Base-by-base conservation (phyloP, 345 rosid genomes). In the Bruguiera parviflora region DNA sequence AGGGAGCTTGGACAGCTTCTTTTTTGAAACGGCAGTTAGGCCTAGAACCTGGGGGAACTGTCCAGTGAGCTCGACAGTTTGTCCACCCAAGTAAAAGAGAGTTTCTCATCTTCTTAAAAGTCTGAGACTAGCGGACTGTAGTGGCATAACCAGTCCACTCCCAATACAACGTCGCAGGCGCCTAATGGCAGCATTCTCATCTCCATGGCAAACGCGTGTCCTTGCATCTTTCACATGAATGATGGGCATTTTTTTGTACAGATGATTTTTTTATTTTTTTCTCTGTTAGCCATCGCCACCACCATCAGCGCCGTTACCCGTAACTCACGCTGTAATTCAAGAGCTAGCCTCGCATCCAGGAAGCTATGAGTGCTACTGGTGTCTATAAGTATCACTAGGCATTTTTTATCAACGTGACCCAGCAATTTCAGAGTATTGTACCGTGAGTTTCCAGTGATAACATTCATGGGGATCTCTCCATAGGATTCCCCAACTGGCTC, bases 11-110 rank as follows among this genome's bases (percentile, higher is more conserved):
- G 15, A 20, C 15, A n/a, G 1, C 21, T 20, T n/a, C 15, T 25
- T 55, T 3, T 1, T 1, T 21, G 27, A 7, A 0, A 9, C 5
- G 0, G 8, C 0, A 0, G 4, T 20, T 53, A 1, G 22, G 8
- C 22, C 8, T 6, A 3, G 7, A 11, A 8, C 0, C 18, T 8
- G 20, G 20, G 2, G 20, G 20, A 2, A 8, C 22, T 3, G 22
- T 20, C 3, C 58, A 6, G 5, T 22, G 1, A 21, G 28, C 15
- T n/a, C 10, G 11, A 53, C 2, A 0, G 5, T n/a, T 11, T 21
- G 8, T 3, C 27, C 27, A 6, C 58, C 5, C 2, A 0, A 0
- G 8, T 10, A 21, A 21, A 53, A 1, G 3, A 53, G 8, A 21
- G 27, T n/a, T n/a, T 6, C 3, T 20, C 4, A 53, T 6, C 22